A percentile compares a stretch with the other conserved stretches of the same genome.
phyloP scores from a whole-genome alignment of 192 early-diverging fungal species.

The Chytriomyces sp. region DNA sequence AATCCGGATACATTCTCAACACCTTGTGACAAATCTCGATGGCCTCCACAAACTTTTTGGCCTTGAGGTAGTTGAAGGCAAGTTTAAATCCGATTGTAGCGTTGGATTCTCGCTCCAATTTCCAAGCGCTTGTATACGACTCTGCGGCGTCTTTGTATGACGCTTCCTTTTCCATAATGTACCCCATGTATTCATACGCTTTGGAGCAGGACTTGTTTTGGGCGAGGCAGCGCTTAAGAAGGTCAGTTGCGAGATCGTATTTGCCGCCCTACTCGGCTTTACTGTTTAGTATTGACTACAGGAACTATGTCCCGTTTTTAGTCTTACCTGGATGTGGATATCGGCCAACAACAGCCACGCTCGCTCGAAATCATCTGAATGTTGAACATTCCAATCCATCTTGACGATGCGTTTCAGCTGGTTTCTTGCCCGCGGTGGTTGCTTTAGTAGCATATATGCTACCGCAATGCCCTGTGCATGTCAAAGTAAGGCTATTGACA shows the following conservation, averaged over 20 bases:
- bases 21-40: constrained; percentile 60
- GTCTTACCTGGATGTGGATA: constrained; percentile 58
- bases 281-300: constrained; percentile 1
- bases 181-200: constrained; percentile 62
- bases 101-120: constrained; percentile 52
- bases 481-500: background rate
- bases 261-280: constrained; percentile 50
- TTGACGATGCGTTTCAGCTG: constrained; percentile 61
- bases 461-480: constrained; percentile 49
- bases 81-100: constrained; percentile 61
- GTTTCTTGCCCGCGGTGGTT: constrained; percentile 59
- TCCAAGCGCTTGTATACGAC: constrained; percentile 58
- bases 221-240: constrained; percentile 46
- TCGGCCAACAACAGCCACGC: constrained; percentile 61
- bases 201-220: constrained; percentile 57
- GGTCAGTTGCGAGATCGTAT: constrained; percentile 60
- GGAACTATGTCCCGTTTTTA: background rate
- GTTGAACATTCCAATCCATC: constrained; percentile 53
- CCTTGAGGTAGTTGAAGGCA: constrained; percentile 64
- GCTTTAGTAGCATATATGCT: constrained; percentile 59
- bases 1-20: constrained; percentile 56
- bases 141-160: constrained; percentile 58
- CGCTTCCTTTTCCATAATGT: constrained; percentile 64
- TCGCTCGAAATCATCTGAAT: constrained; percentile 55
- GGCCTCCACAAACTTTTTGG: constrained; percentile 56